Base-by-base conservation (phyloP, 2,329 filamentous ascomycete species). In the Sarocladium brachiariae region DNA sequence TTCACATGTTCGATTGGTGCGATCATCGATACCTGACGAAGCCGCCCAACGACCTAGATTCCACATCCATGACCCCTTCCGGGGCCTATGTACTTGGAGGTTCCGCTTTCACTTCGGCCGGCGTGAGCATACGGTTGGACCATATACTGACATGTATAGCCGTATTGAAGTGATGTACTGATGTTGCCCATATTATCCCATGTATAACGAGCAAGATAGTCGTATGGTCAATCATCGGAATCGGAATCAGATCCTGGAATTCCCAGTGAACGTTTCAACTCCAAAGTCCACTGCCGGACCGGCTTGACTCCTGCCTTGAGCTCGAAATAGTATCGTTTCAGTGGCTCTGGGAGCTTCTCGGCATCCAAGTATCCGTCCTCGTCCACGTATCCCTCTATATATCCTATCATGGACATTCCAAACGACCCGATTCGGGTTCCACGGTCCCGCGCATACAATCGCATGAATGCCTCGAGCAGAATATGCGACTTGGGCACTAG, bases 381-480 rank as follows among this genome's bases (percentile, higher is more conserved):
- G 35, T 61, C 58, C 18, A 63, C 55, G 49, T 61, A 60, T 38
- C 37, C 7, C 30, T 59, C 54, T 50, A 63, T 56, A 50, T 61
- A 61, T 1, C 16, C 51, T 31, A 61, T 56, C 59, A 59, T 61
- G 16, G 52, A 10, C 31, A 59, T 53, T 5, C 41, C 54, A 45
- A 60, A 57, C 3, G 37, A 46, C 23, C 59, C 58, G 7, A 55
- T 25, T 7, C 47, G 50, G 45, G 51, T 57, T 8, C 51, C 57
- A 2, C 24, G 41, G 45, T 61, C 58, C 19, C 58, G 59, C 2
- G 55, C 58, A 35, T 58, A 58, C 13, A 60, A 23, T 4, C 58
- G 57, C 45, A 63, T 43, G 30, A 56, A 59, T 11, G 58, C 59
- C 30, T 63, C 59, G 16, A 61, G 21, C 4, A 63, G 50, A 8